A percentile compares a stretch with the other conserved stretches of the same genome.
phyloP scores from a whole-genome alignment of 768 basidiomycete species.

The Xerocomellus amylosporus region DNA sequence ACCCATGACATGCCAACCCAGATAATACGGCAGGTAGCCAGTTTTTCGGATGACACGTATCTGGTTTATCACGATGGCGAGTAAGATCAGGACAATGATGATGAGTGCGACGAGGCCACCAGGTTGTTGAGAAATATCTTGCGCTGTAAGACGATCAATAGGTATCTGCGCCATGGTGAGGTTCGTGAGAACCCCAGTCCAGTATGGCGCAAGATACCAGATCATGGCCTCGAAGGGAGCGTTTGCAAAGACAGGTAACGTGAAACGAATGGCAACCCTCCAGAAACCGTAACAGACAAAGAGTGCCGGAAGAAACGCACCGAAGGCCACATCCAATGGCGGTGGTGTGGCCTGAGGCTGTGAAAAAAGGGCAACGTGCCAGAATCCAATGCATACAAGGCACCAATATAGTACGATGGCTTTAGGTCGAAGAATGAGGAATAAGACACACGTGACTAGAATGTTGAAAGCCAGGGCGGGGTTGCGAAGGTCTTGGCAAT shows the following conservation, averaged over 20 bases:
- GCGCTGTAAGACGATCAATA: conserved; percentile 68
- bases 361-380: conserved; percentile 80
- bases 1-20: conserved; percentile 68
- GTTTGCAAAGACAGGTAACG: conserved; percentile 63
- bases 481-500: conserved; percentile 70
- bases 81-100: conserved; percentile 61
- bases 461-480: conserved; percentile 73
- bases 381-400: conserved; percentile 80
- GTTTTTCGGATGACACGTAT: conserved; percentile 80
- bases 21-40: conserved; percentile 76
- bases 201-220: conserved; percentile 74
- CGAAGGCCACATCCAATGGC: conserved; percentile 67
- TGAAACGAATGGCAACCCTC: conserved; percentile 71
- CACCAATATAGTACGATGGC: conserved; percentile 70
- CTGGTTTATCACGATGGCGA: conserved; percentile 67
- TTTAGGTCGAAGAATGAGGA: conserved; percentile 69
- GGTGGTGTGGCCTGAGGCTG: conserved; percentile 69
- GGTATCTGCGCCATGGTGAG: conserved; percentile 70
- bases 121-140: conserved; percentile 60
- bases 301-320: conserved; percentile 71
- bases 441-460: conserved; percentile 61
- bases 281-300: conserved; percentile 81
- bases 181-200: conserved; percentile 76
- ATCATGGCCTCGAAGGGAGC: conserved; percentile 71
- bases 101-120: conserved; percentile 69